Base-by-base conservation (phyloP, 257 asterid species). In the Solanum neorickii region DNA sequence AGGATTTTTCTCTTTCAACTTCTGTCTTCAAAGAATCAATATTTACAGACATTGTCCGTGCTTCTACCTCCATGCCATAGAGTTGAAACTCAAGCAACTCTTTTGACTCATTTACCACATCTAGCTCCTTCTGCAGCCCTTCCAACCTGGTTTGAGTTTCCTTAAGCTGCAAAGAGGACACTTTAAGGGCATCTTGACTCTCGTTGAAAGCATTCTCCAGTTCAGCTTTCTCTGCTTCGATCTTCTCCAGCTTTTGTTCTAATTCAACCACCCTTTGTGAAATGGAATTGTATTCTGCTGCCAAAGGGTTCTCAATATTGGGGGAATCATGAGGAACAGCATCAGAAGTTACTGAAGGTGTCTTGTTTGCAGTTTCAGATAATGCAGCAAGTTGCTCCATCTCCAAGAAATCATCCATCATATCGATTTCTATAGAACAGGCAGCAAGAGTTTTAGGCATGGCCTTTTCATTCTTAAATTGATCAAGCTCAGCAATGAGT, bases 331-430 rank as follows among this genome's bases (percentile, higher is more conserved):
- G 84, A 20, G 90, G 83, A 65, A 90, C 88, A 25, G 88, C 86
- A 86, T 70, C 91, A 31, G 94, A 88, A 66, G 87, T 85, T 49
- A 89, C 87, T 29, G 85, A 72, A 68, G 88, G 87, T 29, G 88
- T 87, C 84, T 91, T 88, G 87, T 88, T 91, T 89, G 91, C 89
- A 15, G 92, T 86, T 72, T 93, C 97, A 3, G 93, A 91, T 80
- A 93, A 89, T 13, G 98, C 94, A 86, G 92, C 98, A 66, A 95
- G 93, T 3, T 97, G 91, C 85, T 95, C 98, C 98, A 95, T 95
- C 83, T 95, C 98, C 29, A 95, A 92, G 83, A 95, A 95, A 91
- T 95, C 98, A 27, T 95, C 98, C 98, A 95, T 95, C 91, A 95
- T 91, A 60, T 93, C 96, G 46, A 94, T 90, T 68, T 93, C 96